Base-by-base conservation (phyloP, 805 yeast genomes). In the Zygosaccharomyces gambellarensis region DNA sequence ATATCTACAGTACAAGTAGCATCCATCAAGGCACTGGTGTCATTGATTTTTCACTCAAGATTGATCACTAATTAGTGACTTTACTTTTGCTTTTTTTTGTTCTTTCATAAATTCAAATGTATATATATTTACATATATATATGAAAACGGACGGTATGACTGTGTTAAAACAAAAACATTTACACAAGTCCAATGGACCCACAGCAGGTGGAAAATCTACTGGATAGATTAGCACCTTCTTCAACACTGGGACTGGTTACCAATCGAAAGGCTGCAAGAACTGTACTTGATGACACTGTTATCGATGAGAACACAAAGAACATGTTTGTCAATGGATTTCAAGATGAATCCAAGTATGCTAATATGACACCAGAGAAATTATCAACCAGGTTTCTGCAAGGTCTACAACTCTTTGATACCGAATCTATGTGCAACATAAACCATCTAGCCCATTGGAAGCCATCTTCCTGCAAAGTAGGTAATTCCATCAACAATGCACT, bases 11-110 rank as follows among this genome's bases (percentile, higher is more conserved):
- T 32, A 92, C 98, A 1, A 84, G 95, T 17, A 81, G 90, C 14
- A 83, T 92, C 51, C 98, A 90, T 65, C 98, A 90, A 70, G 97
- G 97, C n/a, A 76, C 83, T 8, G 80, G 83, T 0, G 78, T 86
- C 28, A 76, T 90, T 52, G 98, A 90, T 64, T 90, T 84, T 67
- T 85, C 95, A 27, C 75, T 90, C 65, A 90, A 90, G 67, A 43
- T 52, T 25, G 52, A 52, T 42, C 55, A 52, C 25, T 52, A 39
- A 48, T 17, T 8, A 9, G 9, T 21, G n/a, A 3, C 8, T 40
- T 5, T 17, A 23, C 11, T 10, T 4, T 12, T 19, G 11, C 25
- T n/a, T 41, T 41, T 29, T 29, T 25, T 17, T 10, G 7, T 14
- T 14, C 22, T 32, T 32, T 34, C 36, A 31, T 6, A 3, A n/a